phyloP scores from a whole-genome alignment of 2,329 filamentous ascomycete genomes.

The Ophiosphaerella korrae region DNA sequence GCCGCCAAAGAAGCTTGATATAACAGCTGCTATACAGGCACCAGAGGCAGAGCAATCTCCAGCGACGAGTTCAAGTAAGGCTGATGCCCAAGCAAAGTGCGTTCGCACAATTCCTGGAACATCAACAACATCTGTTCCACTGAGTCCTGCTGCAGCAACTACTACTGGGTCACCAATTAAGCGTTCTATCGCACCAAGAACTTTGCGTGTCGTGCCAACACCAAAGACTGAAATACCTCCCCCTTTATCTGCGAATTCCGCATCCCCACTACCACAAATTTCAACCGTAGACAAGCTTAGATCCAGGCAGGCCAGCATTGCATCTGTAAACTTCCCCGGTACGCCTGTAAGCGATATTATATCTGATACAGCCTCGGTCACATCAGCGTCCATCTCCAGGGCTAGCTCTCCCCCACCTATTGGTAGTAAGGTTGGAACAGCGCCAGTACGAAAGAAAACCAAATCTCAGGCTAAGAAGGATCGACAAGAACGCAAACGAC shows the following conservation, averaged over 20 bases:
- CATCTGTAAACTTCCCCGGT: conserved; percentile 67
- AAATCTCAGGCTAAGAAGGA: conserved; percentile 82
- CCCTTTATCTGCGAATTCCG: conserved; percentile 42
- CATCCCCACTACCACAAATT: conserved; percentile 37
- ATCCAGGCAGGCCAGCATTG: conserved; percentile 59
- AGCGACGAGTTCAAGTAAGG: conserved; percentile 20
- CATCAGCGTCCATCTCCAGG: conserved; percentile 74
- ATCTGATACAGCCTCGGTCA: conserved; percentile 76
- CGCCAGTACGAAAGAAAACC: conserved; percentile 70
- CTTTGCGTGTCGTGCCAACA: conserved; percentile 71
- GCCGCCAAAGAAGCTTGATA: conserved; percentile 55
- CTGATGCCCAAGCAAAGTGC: conserved; percentile 31
- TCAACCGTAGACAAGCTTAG: conserved; percentile 49
- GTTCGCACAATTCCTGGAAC: conserved; percentile 40
- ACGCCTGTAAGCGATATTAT: conserved; percentile 75
- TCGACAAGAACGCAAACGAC: conserved; percentile 64
- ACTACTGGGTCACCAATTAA: conserved; percentile 50
- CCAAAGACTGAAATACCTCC: conserved; percentile 65
- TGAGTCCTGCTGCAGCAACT: conserved; percentile 60
- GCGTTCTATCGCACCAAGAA: conserved; percentile 60
- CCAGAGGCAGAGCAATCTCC: conserved; percentile 24
- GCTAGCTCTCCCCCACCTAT: conserved; percentile 70
- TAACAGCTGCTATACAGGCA: conserved; percentile 46
- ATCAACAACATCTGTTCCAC: conserved; percentile 55
- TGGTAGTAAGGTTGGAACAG: conserved; percentile 68